A percentile compares a stretch with the other conserved stretches of the same genome.
phyloP scores from a whole-genome alignment of 1,284 basidiomycete species.

The Abortiporus biennis region DNA sequence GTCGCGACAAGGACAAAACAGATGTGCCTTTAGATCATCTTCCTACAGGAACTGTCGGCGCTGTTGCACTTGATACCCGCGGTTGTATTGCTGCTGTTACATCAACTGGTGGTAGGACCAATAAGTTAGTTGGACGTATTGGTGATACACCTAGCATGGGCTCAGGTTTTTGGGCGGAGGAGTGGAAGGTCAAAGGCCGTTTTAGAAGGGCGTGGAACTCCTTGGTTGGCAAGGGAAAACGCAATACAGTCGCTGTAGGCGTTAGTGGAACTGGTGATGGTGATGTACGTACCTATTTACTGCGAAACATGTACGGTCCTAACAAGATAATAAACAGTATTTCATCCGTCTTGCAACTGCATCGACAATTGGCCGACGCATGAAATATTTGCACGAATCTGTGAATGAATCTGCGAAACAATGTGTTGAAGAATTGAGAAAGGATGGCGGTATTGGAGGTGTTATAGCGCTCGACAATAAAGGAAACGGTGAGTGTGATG shows the following conservation, averaged over 20 bases:
- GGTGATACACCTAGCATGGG: conserved; percentile 80
- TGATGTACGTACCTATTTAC: conserved; percentile 42
- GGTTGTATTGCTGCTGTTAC: conserved; percentile 72
- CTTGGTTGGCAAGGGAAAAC: conserved; percentile 26
- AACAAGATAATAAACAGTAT: too few species aligned
- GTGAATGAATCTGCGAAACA: conserved; percentile 46
- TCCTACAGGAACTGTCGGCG: conserved; percentile 78
- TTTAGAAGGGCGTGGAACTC: conserved; percentile 34
- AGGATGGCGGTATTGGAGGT: conserved; percentile 59
- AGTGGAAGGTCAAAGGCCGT: conserved; percentile 49
- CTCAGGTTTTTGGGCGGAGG: conserved; percentile 77
- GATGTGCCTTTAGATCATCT: conserved; percentile 44
- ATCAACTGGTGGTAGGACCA: conserved; percentile 77
- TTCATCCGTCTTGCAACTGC: conserved; percentile 71
- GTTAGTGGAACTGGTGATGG: conserved; percentile 81
- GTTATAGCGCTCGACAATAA: conserved; percentile 62
- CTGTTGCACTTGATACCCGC: conserved; percentile 68
- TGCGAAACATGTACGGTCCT: too few species aligned
- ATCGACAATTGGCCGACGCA: conserved; percentile 58
- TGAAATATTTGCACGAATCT: conserved; percentile 55
- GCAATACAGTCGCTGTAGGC: conserved; percentile 49
- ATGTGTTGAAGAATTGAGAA: conserved; percentile 51
- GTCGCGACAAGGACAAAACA: conserved; percentile 15
- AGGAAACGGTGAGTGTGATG: conserved; percentile 45
- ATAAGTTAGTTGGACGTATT: conserved; percentile 75